Evolutionary conservation across 2,329 filamentous ascomycete genomes (phyloP), one percentile per base, ranked within the genome.

Genomic region (Colletotrichum tabaci): DNA sequence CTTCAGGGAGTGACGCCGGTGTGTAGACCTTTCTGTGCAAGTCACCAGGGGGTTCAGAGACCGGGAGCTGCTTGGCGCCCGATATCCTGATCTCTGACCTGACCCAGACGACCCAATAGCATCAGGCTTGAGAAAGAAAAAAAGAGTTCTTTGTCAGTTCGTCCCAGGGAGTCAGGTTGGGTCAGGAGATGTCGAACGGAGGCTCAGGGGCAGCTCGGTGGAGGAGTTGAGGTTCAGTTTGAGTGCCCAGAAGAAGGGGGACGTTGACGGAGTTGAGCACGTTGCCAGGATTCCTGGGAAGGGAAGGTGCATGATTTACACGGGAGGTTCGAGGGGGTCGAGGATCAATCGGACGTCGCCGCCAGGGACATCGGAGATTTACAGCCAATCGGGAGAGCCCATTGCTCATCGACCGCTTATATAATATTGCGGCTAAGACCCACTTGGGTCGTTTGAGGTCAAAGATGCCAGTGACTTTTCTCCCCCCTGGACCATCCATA

Each of bases 151-250:
- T 57, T 40, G 58, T 21, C 38, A 5, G 50, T 2, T 26, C 30
- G 4, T 23, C 60, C 21, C 58, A 58, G 56, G 58, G 52, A 63
- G 52, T 12, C 53, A n/a, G 52, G 52, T 26, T 44, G 47, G 53
- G 16, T 21, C 53, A 49, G 47, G 68, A 71, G 53, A 69, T 64
- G 60, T 58, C 21, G 53, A 35, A 71, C 42, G 58, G 66, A 64
- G 65, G 69, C 65, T 60, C 68, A 68, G 68, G 69, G 58, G 69
- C 47, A 64, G 23, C 52, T 26, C 18, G 35, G 69, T 69, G 65
- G 69, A 69, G 46, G 69, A 72, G 47, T 42, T 64, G 69, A 72
- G 65, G 69, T 72, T 68, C 69, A 72, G 58, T 72, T 72, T 69
- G 65, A 72, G 65, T 72, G 65, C 69, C 69, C 58, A 68, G 60